Evolutionary conservation across 257 asterid genomes (phyloP), one percentile per base, ranked within the genome.

Genomic region (Forsythia suspensa): DNA sequence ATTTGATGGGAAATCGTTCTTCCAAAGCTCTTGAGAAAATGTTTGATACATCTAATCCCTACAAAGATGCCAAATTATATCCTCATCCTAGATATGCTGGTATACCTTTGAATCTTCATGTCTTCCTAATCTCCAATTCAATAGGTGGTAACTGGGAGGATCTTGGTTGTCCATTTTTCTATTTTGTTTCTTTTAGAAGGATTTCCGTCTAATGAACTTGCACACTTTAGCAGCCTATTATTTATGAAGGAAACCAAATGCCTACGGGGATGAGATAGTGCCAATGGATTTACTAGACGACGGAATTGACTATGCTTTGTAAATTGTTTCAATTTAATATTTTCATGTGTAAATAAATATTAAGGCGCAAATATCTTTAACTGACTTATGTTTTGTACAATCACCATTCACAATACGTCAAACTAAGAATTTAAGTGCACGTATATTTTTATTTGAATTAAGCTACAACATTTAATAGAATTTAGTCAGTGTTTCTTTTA

Each of bases 211-310:
- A 46, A 79, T 61, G 63, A 51, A 13, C 11, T 73, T 43, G 57
- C 59, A 21, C 48, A 9, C 68, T 76, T 67, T 78, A 76, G 85
- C 97, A 95, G 92, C 99, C 99, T 71, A 90, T 95, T 94, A 93
- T 93, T 76, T 95, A 95, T 51, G 99, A 72, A 89, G 98, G 85
- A 98, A 98, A 55, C 99, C 97, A 9, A 24, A 93, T 93, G 98
- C 98, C 97, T 63, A 84, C 98, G 61, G 98, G 99, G 80, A 95
- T 95, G 99, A 95, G 85, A 95, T 95, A 97, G 99, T 95, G 85
- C 99, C 98, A 5, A 29, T 29, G 34, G 34, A 1, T 29, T 29
- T 29, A 29, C 34, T 1, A 29, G 2, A 29, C 34, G 34, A 1
- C 2, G 2, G 34, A 29, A 29, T 29, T 29, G 34, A 29, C 34